These are phyloP conservation scores for Ascobolus immersus DNA, from an alignment of 495 filamentous ascomycete genomes.

Conservation along the genomic window DNA sequence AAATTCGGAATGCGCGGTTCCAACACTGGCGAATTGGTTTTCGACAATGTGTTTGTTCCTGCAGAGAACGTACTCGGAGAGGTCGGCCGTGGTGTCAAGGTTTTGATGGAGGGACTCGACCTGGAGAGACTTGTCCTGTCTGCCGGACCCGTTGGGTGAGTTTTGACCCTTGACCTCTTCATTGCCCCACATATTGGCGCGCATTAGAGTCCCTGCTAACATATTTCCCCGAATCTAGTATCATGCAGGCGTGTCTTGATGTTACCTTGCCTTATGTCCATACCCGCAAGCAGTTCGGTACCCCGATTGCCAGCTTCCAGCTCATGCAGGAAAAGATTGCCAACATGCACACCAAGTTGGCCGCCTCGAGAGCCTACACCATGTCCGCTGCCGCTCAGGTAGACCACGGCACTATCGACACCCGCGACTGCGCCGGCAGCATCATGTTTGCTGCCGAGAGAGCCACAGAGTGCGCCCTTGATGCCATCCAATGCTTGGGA, in stretches of 20 bases:
- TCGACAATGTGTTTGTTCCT: slow-evolving; percentile 82
- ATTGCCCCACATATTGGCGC: too few relatives aligned
- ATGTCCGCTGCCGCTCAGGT: slow-evolving; percentile 49
- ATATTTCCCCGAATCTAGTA: slow-evolving; percentile 20
- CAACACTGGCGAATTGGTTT: slow-evolving; percentile 85
- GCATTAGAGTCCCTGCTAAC: not conserved
- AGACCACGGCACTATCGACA: slow-evolving; percentile 46
- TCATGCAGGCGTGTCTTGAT: slow-evolving; percentile 86
- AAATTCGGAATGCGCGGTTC: slow-evolving; percentile 95
- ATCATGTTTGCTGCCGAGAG: slow-evolving; percentile 88
- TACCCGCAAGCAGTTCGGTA: slow-evolving; percentile 64
- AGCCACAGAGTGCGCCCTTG: slow-evolving; percentile 66
- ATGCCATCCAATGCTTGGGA: slow-evolving; percentile 83
- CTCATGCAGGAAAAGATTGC: slow-evolving; percentile 80
- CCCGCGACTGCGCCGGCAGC: slow-evolving; percentile 81
- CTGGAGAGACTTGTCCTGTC: slow-evolving; percentile 80
- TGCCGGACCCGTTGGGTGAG: slow-evolving; percentile 60
- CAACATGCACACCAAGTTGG: slow-evolving; percentile 89
- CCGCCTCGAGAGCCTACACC: slow-evolving; percentile 56
- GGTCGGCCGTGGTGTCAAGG: slow-evolving; percentile 57
- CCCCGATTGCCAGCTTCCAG: slow-evolving; percentile 77
- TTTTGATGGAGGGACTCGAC: slow-evolving; percentile 90
- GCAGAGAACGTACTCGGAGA: slow-evolving; percentile 52
- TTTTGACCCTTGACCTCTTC: too few relatives aligned
- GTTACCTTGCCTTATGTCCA: slow-evolving; percentile 75